phyloP scores from a whole-genome alignment of 2,329 filamentous ascomycete genomes.

The Neonectria hederae region DNA sequence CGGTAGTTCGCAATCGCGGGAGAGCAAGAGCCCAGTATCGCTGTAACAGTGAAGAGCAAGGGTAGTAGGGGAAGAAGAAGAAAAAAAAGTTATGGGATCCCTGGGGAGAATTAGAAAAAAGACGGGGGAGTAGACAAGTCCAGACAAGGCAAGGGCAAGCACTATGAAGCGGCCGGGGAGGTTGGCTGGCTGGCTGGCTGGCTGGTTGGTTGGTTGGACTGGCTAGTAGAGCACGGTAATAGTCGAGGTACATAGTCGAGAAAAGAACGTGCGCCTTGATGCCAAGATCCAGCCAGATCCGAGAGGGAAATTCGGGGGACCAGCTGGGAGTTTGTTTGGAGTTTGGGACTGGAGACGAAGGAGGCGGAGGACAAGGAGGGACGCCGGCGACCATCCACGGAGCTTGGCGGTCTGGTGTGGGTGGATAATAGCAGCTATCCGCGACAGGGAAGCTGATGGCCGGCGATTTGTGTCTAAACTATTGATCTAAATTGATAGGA shows the following conservation, averaged over 20 bases:
- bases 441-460: neutral
- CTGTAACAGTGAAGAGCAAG: conserved; percentile 11
- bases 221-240: too few species aligned
- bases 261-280: neutral
- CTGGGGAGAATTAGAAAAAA: neutral
- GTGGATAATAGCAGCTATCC: neutral
- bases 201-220: too few species aligned
- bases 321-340: too few species aligned
- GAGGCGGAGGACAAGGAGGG: neutral
- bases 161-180: neutral
- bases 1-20: conserved; percentile 25
- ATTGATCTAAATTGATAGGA: too few species aligned
- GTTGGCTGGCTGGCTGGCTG: neutral
- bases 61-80: neutral
- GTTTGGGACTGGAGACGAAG: too few species aligned
- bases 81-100: neutral
- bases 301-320: neutral
- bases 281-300: conserved; percentile 6
- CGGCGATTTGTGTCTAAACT: neutral
- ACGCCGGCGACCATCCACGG: neutral
- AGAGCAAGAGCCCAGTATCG: conserved; percentile 22
- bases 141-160: neutral
- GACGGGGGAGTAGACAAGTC: neutral
- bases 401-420: neutral
- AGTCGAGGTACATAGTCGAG: too few species aligned